Conservation (phyloP, 495 filamentous ascomycete species). For the Acidiella bohemica region DNA sequence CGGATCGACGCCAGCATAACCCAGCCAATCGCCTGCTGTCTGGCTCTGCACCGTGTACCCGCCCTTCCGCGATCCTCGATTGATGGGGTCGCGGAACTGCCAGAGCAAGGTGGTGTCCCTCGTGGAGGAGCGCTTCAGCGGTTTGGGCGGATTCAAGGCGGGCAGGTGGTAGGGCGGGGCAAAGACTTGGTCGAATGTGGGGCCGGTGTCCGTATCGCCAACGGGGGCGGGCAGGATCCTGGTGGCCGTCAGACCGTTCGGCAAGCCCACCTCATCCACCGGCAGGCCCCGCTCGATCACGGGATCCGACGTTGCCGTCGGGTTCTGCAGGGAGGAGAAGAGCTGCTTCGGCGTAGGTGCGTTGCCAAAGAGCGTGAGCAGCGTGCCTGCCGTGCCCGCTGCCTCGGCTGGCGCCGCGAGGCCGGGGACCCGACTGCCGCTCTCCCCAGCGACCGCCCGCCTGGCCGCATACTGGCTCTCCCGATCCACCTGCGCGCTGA, state of each 20-base stretch:
- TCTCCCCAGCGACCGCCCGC: conserved; percentile 3
- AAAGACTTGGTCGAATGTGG: conserved; percentile 72
- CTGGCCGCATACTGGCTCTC: conserved; percentile 3
- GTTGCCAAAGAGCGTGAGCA: conserved; percentile 59
- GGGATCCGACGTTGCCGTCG: conserved; percentile 31
- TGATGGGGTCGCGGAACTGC: conserved; percentile 38
- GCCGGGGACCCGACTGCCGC: not conserved
- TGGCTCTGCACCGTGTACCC: conserved; percentile 41
- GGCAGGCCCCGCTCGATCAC: conserved; percentile 29
- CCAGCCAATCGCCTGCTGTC: conserved; percentile 52
- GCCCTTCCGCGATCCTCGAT: conserved; percentile 37
- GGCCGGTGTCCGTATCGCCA: conserved; percentile 30
- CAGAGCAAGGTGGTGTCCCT: conserved; percentile 49
- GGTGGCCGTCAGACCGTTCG: conserved; percentile 58
- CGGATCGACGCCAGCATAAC: conserved; percentile 40
- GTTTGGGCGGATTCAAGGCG: conserved; percentile 57
- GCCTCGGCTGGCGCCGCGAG: not conserved
- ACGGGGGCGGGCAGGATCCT: conserved; percentile 48
- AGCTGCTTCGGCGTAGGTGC: conserved; percentile 61
- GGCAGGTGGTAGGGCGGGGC: conserved; percentile 53
- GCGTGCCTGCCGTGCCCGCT: conserved; percentile 30
- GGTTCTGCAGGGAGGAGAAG: conserved; percentile 65
- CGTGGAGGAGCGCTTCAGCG: conserved; percentile 45
- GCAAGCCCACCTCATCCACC: conserved; percentile 51
- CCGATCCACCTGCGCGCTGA: conserved; percentile 12